Base-by-base conservation (phyloP, 1,284 basidiomycete genomes). In the Cutaneotrichosporon curvatum region DNA sequence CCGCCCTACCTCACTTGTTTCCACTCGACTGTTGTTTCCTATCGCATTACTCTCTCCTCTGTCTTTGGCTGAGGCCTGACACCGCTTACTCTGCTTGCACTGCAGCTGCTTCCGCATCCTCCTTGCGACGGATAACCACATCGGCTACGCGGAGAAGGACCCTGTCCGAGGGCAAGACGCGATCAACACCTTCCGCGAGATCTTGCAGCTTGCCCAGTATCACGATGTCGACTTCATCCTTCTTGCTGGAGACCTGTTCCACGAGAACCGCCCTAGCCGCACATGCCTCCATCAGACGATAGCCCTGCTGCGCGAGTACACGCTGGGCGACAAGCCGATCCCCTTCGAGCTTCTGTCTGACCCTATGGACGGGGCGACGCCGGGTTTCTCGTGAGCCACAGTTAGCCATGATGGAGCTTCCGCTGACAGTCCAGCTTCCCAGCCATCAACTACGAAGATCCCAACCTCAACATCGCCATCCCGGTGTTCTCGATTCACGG, bases 401-500 rank as follows among this genome's bases (percentile, higher is more conserved):
- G n/a, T n/a, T 2, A 0, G 35, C 19, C 5, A 20, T 2, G 9
- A 19, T 18, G n/a, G 12, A 9, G 20, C 14, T 18, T 7, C 33
- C 14, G 20, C 52, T 58, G 34, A 58, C 33, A 7, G 4, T n/a
- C n/a, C 60, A 95, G 89, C 21, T 98, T 97, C 63, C 94, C 95
- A 3, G 87, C 89, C 1, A 76, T 98, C 57, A 99, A 99, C 67
- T 98, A 98, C 63, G 91, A 98, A 72, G 95, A 99, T 63, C 81
- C 84, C 0, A 97, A 98, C 66, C 77, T 97, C 49, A 99, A 98
- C 63, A 80, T 98, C 43, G 83, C 81, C 18, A 88, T 95, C 22
- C 95, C 95, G 2, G 85, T 97, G 19, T 99, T 99, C 72, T 96
- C 92, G 0, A 98, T 99, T 37, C 94, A 99, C 62, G 95, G 94